Evolutionary conservation across 2,329 filamentous ascomycete species (phyloP), one percentile per base, ranked within the genome.

Genomic region (Fusarium sp.): DNA sequence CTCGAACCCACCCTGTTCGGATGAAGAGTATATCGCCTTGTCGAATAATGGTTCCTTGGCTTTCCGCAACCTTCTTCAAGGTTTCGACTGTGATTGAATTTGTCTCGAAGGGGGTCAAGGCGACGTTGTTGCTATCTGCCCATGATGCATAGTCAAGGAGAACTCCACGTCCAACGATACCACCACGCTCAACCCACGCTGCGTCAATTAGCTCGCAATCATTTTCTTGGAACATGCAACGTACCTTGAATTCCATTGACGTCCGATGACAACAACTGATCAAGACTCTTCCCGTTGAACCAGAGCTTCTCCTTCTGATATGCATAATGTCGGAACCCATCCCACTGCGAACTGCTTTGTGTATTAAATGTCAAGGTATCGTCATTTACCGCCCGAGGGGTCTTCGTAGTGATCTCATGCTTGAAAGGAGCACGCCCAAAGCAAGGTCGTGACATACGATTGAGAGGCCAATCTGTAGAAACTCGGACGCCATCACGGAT

Each of bases 21-120:
- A 89, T 80, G 67, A 90, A 82, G 43, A 90, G 79, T 30, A 90
- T 86, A 61, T 90, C 88, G 16, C 88, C 87, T 5, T 75, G 74
- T 8, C 77, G 78, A 43, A 87, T 81, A 2, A 77, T 74, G 0
- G 82, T 80, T 21, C 80, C 78, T 68, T 87, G 80, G 43, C 79
- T 78, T 59, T 76, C 74, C 1, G 83, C 83, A 11, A 87, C 79
- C 25, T 80, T 76, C 50, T 83, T 75, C 2, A 89, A 77, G 2
- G 78, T 76, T 0, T 76, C 74, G 2, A 84, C 73, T 0, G 84
- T 78, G 51, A 89, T 87, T 2, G 78, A 71, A 9, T 77, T 77
- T 2, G 80, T 75, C 25, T 79, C 72, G 60, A 86, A 83, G 4
- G 80, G 74, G 1, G 80, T 78, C n/a, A 82, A 68, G 4, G 71